Percentiles rank a stretch among this genome's conserved stretches.
phyloP scores from a whole-genome alignment of 1,139 yeast species.

The Magnusiomyces ingens region DNA sequence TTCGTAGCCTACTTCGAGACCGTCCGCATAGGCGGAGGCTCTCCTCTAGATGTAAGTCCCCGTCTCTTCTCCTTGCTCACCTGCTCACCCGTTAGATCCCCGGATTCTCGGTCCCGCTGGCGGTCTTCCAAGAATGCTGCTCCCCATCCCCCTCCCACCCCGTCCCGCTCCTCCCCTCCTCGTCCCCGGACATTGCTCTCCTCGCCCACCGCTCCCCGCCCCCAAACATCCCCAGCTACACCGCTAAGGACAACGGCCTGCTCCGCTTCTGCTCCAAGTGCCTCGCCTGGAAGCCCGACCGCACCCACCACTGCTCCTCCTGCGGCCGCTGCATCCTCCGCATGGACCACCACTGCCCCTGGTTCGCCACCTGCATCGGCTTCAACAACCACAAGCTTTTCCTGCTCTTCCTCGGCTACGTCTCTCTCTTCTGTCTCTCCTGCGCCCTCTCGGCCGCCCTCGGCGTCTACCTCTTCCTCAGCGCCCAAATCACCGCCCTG shows the following conservation, averaged over 20 bases:
- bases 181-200: neutral
- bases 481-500: neutral
- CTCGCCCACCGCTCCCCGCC: conserved; percentile 26
- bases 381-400: conserved; percentile 72
- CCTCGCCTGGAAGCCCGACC: conserved; percentile 83
- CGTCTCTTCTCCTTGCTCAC: neutral
- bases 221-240: conserved; percentile 32
- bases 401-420: conserved; percentile 62
- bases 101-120: neutral
- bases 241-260: conserved; percentile 41
- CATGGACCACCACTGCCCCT: conserved; percentile 88
- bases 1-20: conserved; percentile 49
- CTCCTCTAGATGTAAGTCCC: conserved; percentile 35
- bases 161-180: neutral
- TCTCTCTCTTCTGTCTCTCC: conserved; percentile 43
- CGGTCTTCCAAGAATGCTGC: neutral
- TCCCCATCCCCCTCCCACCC: neutral
- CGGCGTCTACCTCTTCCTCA: conserved; percentile 30
- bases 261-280: conserved; percentile 68
- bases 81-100: neutral
- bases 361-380: conserved; percentile 92
- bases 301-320: conserved; percentile 43
- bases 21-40: conserved; percentile 48
- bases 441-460: conserved; percentile 37
- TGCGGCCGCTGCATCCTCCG: conserved; percentile 35